A percentile compares a stretch with the other conserved stretches of the same genome.
Evolutionary conservation across 2,329 filamentous ascomycete species (phyloP).

Genomic region (Cladorrhinum sp.): DNA sequence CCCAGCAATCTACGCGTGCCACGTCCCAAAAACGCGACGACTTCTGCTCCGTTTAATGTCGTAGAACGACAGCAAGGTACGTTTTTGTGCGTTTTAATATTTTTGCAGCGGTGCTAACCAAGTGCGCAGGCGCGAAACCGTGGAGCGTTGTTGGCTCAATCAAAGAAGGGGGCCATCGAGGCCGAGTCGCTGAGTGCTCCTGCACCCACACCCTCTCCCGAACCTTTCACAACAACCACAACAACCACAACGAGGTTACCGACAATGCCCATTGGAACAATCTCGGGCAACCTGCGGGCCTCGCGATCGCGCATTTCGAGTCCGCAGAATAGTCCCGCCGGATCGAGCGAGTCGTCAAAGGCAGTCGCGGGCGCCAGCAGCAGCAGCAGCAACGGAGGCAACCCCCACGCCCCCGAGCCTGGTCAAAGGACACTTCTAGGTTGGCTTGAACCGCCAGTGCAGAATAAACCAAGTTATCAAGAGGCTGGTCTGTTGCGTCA

Average conservation of each 20-base stretch:
- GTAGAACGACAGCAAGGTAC: conserved; percentile 27
- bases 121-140: conserved; percentile 28
- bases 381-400: conserved; percentile 21
- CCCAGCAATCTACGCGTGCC: conserved; percentile 27
- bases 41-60: conserved; percentile 21
- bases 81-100: conserved; percentile 3
- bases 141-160: conserved; percentile 19
- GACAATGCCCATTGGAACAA: conserved; percentile 31
- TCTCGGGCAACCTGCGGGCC: conserved; percentile 46
- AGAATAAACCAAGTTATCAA: conserved; percentile 69
- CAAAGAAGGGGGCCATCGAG: conserved; percentile 26
- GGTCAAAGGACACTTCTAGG: conserved; percentile 50
- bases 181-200: conserved; percentile 15
- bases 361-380: conserved; percentile 16
- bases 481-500: conserved; percentile 71
- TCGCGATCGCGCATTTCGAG: conserved; percentile 58
- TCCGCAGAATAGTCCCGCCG: conserved; percentile 40
- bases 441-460: conserved; percentile 58
- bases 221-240: conserved; percentile 1
- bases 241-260: conserved; percentile 8
- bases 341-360: conserved; percentile 23
- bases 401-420: conserved; percentile 28
- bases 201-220: conserved; percentile 5
- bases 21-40: conserved; percentile 27
- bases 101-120: conserved; percentile 25